Conservation (phyloP, 2,329 filamentous ascomycete species). For the Arthrinium puccinioides region DNA sequence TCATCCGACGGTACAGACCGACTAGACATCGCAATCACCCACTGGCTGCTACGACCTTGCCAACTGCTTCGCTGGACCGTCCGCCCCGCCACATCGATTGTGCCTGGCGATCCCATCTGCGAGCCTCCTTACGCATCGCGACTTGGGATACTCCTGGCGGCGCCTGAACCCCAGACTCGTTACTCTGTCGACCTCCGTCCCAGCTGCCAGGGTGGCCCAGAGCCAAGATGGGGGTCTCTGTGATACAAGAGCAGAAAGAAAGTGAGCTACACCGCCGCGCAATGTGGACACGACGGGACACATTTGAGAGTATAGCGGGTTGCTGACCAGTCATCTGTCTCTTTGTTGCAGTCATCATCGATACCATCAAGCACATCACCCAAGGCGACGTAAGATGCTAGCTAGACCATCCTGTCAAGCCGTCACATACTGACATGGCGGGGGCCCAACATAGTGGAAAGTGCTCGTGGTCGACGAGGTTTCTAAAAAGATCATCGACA, state of each 20-base stretch:
- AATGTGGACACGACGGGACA: background rate
- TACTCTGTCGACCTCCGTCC: no score
- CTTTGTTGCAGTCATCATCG: slow-evolving; percentile 54
- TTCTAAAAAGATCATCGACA: slow-evolving; percentile 81
- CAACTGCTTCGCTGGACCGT: no score
- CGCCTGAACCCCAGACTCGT: no score
- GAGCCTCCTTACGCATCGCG: no score
- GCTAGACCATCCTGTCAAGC: slow-evolving; percentile 1
- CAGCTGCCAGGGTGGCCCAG: slow-evolving; percentile 10
- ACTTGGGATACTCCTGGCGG: no score
- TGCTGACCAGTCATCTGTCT: slow-evolving; percentile 3
- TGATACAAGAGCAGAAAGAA: slow-evolving; percentile 78
- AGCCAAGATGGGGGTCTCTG: slow-evolving; percentile 71
- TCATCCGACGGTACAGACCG: no score
- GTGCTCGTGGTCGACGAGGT: slow-evolving; percentile 82
- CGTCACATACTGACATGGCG: slow-evolving; percentile 9
- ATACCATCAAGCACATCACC: slow-evolving; percentile 69
- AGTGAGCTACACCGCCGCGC: slow-evolving; percentile 38
- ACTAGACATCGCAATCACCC: no score
- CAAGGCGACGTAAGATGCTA: slow-evolving; percentile 64
- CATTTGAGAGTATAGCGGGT: background rate
- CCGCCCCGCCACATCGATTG: no score
- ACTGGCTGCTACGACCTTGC: no score
- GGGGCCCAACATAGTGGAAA: slow-evolving; percentile 74
- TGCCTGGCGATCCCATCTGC: no score